Evolutionary conservation across 768 basidiomycete species (phyloP).

Genomic region (Hortiboletus flavorubellus): DNA sequence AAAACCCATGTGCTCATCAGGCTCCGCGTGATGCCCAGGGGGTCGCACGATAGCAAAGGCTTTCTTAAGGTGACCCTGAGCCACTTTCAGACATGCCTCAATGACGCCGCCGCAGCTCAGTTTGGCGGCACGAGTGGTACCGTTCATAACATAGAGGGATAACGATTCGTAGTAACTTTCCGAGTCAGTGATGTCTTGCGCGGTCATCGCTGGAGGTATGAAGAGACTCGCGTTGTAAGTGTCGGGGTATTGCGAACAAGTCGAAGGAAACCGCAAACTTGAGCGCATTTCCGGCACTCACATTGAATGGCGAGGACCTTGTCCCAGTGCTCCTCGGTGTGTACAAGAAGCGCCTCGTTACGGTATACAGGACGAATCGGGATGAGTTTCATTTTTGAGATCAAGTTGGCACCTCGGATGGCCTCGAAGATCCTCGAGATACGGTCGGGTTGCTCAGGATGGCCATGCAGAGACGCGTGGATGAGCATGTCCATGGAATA

Average conservation of each 20-base stretch:
- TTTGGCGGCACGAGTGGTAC: slow-evolving; percentile 80
- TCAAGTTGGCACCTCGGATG: slow-evolving; percentile 56
- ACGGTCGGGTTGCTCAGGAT: slow-evolving; percentile 76
- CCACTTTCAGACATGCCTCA: slow-evolving; percentile 85
- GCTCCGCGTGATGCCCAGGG: slow-evolving; percentile 98
- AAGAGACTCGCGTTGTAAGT: slow-evolving; percentile 17
- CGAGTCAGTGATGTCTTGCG: slow-evolving; percentile 72
- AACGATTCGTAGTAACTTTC: slow-evolving; percentile 84
- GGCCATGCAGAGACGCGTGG: slow-evolving; percentile 65
- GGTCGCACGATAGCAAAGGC: slow-evolving; percentile 94
- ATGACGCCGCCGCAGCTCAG: slow-evolving; percentile 95
- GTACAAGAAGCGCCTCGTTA: slow-evolving; percentile 84
- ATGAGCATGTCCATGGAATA: slow-evolving; percentile 85
- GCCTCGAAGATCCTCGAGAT: slow-evolving; percentile 73
- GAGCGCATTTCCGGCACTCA: slow-evolving; percentile 39
- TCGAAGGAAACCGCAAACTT: slow-evolving; percentile 3
- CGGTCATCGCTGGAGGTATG: slow-evolving; percentile 56
- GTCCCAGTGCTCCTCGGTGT: slow-evolving; percentile 89
- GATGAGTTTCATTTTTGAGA: slow-evolving; percentile 71
- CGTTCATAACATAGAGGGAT: slow-evolving; percentile 87
- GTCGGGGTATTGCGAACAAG: neutral
- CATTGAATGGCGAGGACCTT: slow-evolving; percentile 81
- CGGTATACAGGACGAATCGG: slow-evolving; percentile 70
- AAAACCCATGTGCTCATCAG: slow-evolving; percentile 98
- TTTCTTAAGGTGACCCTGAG: slow-evolving; percentile 75